Evolutionary conservation across 495 filamentous ascomycete species (phyloP).

Genomic region (Penicillium paxilli): DNA sequence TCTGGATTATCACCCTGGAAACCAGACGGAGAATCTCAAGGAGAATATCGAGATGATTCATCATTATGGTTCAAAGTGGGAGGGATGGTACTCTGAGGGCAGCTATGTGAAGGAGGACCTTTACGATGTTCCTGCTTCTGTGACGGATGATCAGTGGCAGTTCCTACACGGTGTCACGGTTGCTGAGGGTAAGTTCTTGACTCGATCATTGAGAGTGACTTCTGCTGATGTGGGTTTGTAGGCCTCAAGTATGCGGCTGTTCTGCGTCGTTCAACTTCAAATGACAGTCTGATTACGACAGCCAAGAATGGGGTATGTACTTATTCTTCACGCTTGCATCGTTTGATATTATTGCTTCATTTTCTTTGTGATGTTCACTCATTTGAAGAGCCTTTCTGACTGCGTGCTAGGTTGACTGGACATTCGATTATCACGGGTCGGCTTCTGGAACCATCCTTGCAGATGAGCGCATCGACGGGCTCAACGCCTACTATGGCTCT

Average conservation of each 20-base stretch:
- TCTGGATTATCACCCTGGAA: conserved; percentile 43
- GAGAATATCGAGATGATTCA: conserved; percentile 48
- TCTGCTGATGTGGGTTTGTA: neutral
- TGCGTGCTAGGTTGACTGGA: conserved; percentile 40
- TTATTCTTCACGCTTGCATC: conserved; percentile 41
- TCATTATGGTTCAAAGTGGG: conserved; percentile 41
- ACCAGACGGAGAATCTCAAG: conserved; percentile 31
- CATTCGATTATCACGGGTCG: conserved; percentile 47
- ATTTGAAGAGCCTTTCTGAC: neutral
- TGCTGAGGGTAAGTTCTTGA: conserved; percentile 36
- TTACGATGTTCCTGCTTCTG: conserved; percentile 29
- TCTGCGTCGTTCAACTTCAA: conserved; percentile 36
- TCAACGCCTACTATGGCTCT: conserved; percentile 34
- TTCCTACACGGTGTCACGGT: conserved; percentile 51
- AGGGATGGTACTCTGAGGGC: conserved; percentile 39
- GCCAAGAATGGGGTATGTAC: conserved; percentile 36
- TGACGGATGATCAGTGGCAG: conserved; percentile 28
- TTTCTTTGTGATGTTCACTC: no score
- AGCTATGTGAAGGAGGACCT: conserved; percentile 43
- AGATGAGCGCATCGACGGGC: conserved; percentile 34
- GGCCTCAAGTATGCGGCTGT: conserved; percentile 44
- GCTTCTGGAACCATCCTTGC: conserved; percentile 40
- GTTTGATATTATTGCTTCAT: no score
- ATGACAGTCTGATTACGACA: conserved; percentile 38
- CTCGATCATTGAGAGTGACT: neutral